Conservation (phyloP, 306 rosid genomes). For the Parietaria judaica region DNA sequence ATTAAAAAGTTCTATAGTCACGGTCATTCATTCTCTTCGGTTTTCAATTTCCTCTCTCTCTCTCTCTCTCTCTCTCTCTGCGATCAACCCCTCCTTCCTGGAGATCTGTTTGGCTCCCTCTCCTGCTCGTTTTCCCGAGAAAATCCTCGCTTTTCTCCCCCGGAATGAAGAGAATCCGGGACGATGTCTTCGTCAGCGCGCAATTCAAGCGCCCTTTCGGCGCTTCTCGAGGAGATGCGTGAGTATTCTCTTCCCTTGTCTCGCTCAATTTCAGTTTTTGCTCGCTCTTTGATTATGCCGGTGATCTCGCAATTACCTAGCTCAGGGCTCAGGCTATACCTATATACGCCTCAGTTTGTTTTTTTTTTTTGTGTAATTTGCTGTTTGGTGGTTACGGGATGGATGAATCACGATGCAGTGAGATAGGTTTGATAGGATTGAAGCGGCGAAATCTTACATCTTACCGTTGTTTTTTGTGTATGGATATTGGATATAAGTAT, state of each 20-base stretch:
- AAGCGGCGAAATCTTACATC: neutral
- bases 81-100: too few relatives aligned
- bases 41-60: neutral
- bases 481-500: conserved; percentile 18
- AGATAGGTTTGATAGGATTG: neutral
- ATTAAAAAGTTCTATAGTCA: too few relatives aligned
- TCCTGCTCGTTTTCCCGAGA: conserved; percentile 13
- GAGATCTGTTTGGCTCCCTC: conserved; percentile 22
- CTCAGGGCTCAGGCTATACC: neutral
- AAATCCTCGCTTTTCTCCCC: conserved; percentile 1
- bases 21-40: neutral
- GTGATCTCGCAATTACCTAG: conserved; percentile 1
- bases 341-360: neutral
- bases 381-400: neutral
- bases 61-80: neutral
- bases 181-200: conserved; percentile 45
- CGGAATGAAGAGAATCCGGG: conserved; percentile 61
- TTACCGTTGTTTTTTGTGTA: conserved; percentile 1
- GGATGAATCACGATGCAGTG: too few relatives aligned
- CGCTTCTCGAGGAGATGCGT: conserved; percentile 65
- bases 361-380: neutral
- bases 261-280: neutral
- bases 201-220: conserved; percentile 56
- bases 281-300: conserved; percentile 4
- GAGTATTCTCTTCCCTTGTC: conserved; percentile 22